phyloP scores from a whole-genome alignment of 176 grass and related monocot species.

The Zea luxurians region DNA sequence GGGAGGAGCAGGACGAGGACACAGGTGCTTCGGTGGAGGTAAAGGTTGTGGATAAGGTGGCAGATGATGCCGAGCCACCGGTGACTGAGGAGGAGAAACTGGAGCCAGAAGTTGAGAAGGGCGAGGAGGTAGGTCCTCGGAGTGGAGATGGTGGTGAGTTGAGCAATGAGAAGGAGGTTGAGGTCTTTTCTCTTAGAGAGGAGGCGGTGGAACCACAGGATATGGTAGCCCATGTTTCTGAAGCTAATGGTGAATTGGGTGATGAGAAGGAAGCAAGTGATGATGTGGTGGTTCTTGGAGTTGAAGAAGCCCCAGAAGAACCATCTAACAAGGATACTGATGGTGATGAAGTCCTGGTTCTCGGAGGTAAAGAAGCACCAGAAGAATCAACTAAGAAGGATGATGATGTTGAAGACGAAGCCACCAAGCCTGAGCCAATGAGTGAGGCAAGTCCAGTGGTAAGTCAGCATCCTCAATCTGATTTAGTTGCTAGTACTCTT shows the following conservation, averaged over 20 bases:
- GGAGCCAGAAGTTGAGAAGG: not conserved
- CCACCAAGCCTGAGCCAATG: not conserved
- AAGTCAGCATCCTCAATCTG: constrained; percentile 32
- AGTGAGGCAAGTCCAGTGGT: constrained; percentile 29
- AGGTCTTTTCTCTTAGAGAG: not conserved
- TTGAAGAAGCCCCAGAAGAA: constrained; percentile 5
- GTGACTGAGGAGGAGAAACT: not conserved
- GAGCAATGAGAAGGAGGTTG: not conserved
- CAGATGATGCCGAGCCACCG: not conserved
- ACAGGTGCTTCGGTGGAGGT: not conserved
- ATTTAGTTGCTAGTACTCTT: constrained; percentile 19
- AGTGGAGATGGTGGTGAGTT: constrained; percentile 24
- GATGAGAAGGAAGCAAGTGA: constrained; percentile 6
- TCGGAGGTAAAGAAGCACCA: not conserved
- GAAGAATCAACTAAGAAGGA: constrained; percentile 36
- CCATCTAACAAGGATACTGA: constrained; percentile 34
- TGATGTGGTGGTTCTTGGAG: not conserved
- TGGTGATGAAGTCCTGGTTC: constrained; percentile 2
- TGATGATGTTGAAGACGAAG: constrained; percentile 18
- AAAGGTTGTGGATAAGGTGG: constrained; percentile 18
- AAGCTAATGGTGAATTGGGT: constrained; percentile 34
- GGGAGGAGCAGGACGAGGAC: not conserved
- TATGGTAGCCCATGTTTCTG: constrained; percentile 2
- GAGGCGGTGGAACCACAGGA: not conserved
- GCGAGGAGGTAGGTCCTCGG: constrained; percentile 6